These are phyloP conservation scores for Madurella fahalii DNA, from an alignment of 2,329 filamentous ascomycete genomes.

Conservation along the genomic window DNA sequence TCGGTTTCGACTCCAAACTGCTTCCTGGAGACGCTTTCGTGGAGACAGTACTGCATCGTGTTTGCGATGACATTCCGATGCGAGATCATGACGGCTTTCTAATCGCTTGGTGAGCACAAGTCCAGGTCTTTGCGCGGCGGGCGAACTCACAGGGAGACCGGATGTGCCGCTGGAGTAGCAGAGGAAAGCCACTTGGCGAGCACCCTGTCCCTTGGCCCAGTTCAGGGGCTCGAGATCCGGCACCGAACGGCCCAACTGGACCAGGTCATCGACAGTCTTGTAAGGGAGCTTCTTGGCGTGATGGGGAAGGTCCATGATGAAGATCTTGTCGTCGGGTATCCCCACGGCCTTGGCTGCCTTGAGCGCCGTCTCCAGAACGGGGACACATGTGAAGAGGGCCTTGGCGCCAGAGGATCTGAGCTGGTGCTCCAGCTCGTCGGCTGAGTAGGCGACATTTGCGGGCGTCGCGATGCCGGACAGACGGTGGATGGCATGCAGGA, in stretches of 20 bases:
- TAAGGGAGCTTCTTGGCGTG: slow-evolving; percentile 48
- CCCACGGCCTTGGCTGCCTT: slow-evolving; percentile 60
- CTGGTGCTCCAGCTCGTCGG: slow-evolving; percentile 67
- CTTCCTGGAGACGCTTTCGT: slow-evolving; percentile 37
- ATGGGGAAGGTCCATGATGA: slow-evolving; percentile 65
- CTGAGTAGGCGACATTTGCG: slow-evolving; percentile 71
- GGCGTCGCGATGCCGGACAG: slow-evolving; percentile 70
- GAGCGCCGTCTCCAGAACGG: slow-evolving; percentile 60
- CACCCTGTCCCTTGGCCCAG: slow-evolving; percentile 62
- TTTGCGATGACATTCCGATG: slow-evolving; percentile 78
- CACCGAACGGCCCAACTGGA: slow-evolving; percentile 55
- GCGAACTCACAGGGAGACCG: slow-evolving; percentile 61
- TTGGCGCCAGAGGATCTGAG: slow-evolving; percentile 64
- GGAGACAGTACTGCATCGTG: slow-evolving; percentile 57
- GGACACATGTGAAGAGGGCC: slow-evolving; percentile 66
- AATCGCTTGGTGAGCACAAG: slow-evolving; percentile 10
- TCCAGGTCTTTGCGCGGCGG: neutral
- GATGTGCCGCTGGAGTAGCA: slow-evolving; percentile 80
- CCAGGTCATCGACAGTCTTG: slow-evolving; percentile 63
- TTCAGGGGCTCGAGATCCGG: slow-evolving; percentile 51
- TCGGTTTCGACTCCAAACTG: slow-evolving; percentile 37
- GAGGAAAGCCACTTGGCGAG: slow-evolving; percentile 67
- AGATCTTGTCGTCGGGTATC: slow-evolving; percentile 61
- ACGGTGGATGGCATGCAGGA: slow-evolving; percentile 70
- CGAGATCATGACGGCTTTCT: slow-evolving; percentile 83